These are phyloP conservation scores for Claviceps sp. DNA, from an alignment of 2,329 filamentous ascomycete genomes.

Conservation along the genomic window DNA sequence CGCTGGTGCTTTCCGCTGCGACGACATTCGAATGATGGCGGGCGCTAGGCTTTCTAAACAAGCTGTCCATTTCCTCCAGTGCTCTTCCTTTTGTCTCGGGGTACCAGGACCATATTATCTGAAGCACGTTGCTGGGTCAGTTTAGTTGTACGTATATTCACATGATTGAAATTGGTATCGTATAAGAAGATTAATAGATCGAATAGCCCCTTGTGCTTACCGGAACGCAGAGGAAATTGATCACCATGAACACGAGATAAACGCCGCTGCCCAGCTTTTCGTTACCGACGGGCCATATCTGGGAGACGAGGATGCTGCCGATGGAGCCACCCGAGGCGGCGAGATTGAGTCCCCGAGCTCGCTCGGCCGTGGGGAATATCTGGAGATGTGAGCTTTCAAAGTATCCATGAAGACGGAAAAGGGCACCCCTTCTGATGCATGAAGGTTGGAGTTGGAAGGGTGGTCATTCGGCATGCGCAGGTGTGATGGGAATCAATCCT, in stretches of 20 bases:
- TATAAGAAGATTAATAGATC: too few relatives aligned
- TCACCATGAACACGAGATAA: constrained; percentile 43
- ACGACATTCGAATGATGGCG: neutral
- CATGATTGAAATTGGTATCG: too few relatives aligned
- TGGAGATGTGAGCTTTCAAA: neutral
- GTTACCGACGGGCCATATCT: constrained; percentile 43
- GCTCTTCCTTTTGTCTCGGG: constrained; percentile 30
- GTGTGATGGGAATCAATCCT: too few relatives aligned
- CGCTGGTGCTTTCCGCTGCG: neutral
- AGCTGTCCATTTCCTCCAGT: constrained; percentile 30
- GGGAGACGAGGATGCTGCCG: constrained; percentile 39
- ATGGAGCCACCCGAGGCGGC: constrained; percentile 41
- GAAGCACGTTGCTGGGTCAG: neutral
- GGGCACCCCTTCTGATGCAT: too few relatives aligned
- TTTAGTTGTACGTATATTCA: too few relatives aligned
- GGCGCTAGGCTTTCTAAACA: constrained; percentile 19
- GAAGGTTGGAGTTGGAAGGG: too few relatives aligned
- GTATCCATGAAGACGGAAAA: too few relatives aligned
- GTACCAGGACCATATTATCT: constrained; percentile 29
- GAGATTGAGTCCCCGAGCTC: constrained; percentile 42
- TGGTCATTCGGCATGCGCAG: too few relatives aligned
- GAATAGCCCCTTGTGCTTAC: constrained; percentile 1
- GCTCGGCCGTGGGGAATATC: constrained; percentile 45
- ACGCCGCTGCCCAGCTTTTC: constrained; percentile 34
- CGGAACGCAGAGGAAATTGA: constrained; percentile 5